Percentiles rank a stretch among this genome's conserved stretches.
Evolutionary conservation across 2,329 filamentous ascomycete genomes (phyloP).

Genomic region (Aspergillus caelatus): DNA sequence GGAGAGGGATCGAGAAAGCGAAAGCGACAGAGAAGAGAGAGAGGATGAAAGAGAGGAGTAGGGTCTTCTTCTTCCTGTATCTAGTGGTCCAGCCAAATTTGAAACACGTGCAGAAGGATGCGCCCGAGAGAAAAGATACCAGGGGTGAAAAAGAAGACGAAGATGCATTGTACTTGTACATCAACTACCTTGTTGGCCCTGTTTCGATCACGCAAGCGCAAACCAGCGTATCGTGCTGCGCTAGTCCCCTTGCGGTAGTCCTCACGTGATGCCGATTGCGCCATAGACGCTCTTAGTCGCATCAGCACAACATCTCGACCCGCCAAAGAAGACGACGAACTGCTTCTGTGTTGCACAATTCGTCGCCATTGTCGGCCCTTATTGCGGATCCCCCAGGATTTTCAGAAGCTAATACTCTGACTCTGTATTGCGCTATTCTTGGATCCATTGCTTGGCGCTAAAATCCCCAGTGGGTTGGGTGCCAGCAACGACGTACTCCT

Average conservation of each 20-base stretch:
- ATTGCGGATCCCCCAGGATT: constrained; percentile 20
- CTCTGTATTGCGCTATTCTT: neutral
- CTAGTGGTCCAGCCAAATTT: constrained; percentile 12
- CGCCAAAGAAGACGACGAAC: neutral
- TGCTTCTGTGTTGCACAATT: constrained; percentile 14
- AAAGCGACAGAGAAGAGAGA: too few species aligned
- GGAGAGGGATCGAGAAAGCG: neutral
- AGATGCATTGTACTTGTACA: neutral
- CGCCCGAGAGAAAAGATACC: neutral
- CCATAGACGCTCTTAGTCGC: constrained; percentile 18
- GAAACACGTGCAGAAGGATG: constrained; percentile 8
- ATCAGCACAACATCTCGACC: constrained; percentile 9
- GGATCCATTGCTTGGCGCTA: constrained; percentile 1
- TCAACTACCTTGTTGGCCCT: neutral
- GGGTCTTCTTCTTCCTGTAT: neutral
- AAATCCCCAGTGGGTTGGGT: neutral
- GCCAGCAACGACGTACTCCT: neutral
- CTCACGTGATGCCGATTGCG: constrained; percentile 27
- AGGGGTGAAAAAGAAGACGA: neutral
- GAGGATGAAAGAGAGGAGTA: too few species aligned
- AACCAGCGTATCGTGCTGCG: constrained; percentile 16
- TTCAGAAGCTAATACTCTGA: neutral
- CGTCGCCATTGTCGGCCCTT: constrained; percentile 13
- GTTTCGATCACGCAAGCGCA: constrained; percentile 24
- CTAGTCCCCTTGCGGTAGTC: neutral